Evolutionary conservation across 306 rosid genomes (phyloP), one percentile per base, ranked within the genome.

Genomic region (Erythrophleum fordii): DNA sequence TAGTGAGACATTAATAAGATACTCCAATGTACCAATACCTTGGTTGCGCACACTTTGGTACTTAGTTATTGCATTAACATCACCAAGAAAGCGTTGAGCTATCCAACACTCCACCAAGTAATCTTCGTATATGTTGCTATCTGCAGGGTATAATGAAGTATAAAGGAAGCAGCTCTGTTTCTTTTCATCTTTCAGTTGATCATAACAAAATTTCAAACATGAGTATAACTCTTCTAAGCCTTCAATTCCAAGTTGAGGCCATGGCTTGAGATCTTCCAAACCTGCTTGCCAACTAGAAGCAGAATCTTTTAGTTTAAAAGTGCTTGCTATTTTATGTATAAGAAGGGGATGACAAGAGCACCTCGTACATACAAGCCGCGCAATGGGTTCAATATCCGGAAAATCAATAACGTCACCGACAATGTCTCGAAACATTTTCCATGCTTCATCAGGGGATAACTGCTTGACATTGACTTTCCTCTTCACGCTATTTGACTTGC

Each of bases 61-160:
- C 17, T 48, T 58, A 20, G 75, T 74, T 6, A 6, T 12, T 11
- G 58, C 48, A 73, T 72, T 56, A 64, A 78, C 35, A 65, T 72
- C 76, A 31, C 80, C 83, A 1, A 83, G 79, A 20, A 83, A 77
- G 12, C 79, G 65, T 23, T 62, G 72, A 8, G 86, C 81, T n/a
- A 71, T 69, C 81, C 76, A 85, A 74, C 86, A 78, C 69, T 85
- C 88, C 42, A 82, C 77, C 37, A 75, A 60, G 58, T 81, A 52
- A 70, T 82, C 69, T 6, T 58, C 34, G 73, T 74, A 23, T 49
- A 85, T 56, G n/a, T 78, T 66, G 39, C 28, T 68, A 0, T 85
- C 65, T 23, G 70, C 79, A 1, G 76, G 81, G 18, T 78, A 82
- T 67, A 85, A 11, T 55, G 84, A 79, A 14, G 79, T 74, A 31